These are phyloP conservation scores for Mortierella alpina DNA, from an alignment of 192 early-diverging fungal species.

Conservation along the genomic window DNA sequence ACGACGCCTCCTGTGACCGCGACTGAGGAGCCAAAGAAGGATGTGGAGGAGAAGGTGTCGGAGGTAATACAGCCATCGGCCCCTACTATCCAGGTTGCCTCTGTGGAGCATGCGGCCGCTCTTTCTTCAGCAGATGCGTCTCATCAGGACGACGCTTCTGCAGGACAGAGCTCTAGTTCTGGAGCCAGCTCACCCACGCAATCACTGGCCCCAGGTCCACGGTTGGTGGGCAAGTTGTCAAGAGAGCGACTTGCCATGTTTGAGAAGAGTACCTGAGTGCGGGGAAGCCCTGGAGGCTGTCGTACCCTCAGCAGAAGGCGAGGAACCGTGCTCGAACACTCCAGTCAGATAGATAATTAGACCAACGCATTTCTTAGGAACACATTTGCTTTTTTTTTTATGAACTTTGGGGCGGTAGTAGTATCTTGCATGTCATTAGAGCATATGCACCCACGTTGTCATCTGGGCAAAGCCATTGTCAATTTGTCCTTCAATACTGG, in stretches of 20 bases:
- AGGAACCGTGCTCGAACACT: too few species aligned
- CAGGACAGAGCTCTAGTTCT: background rate
- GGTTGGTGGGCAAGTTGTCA: conserved; percentile 42
- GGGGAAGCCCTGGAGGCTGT: background rate
- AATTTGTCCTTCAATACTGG: background rate
- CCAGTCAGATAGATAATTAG: too few species aligned
- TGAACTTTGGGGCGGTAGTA: too few species aligned
- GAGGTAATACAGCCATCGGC: background rate
- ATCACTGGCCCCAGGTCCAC: conserved; percentile 27
- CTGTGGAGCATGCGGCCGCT: too few species aligned
- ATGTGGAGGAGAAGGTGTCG: background rate
- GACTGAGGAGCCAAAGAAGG: background rate
- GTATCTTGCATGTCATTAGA: too few species aligned
- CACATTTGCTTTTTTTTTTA: too few species aligned
- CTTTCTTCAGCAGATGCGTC: too few species aligned
- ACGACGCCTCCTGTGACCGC: background rate
- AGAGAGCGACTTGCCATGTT: conserved; percentile 51
- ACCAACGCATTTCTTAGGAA: too few species aligned
- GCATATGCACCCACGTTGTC: background rate
- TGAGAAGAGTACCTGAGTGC: conserved; percentile 22
- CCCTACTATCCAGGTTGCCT: too few species aligned
- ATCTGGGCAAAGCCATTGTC: background rate
- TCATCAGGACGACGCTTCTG: background rate
- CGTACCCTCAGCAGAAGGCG: too few species aligned
- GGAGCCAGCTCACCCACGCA: conserved; percentile 16